Evolutionary conservation across 768 basidiomycete genomes (phyloP), one percentile per base, ranked within the genome.

Genomic region (Mycena capillaripes): DNA sequence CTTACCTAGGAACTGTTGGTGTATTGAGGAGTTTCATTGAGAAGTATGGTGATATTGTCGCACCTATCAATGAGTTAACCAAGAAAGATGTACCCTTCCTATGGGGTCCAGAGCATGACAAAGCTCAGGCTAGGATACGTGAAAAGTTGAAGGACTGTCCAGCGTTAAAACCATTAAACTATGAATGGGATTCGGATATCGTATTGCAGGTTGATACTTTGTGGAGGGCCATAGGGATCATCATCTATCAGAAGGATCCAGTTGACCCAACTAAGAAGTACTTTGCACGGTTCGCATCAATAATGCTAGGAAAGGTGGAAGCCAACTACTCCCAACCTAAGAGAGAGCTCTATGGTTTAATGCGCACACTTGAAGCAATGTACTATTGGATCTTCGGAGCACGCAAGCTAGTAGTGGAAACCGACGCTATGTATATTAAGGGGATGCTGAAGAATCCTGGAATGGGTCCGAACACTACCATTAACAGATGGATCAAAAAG

Each of bases 291-390:
- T 42, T 42, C 17, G 42, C 34, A 12, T 87, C 83, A 0, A 83
- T 87, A 0, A 73, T 80, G 0, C 76, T 86, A 21, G 84, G 83
- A 29, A 79, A 80, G 0, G 25, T 78, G 1, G 81, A 85, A 72
- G 57, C 76, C 1, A 30, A 76, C 0, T 84, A 79, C 62, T 84
- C 82, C 0, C 84, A 85, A 56, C 77, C 83, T 0, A 87, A 88
- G 50, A 23, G 80, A 0, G 84, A 87, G 70, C 65, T 86, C 0
- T 86, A 79, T 59, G 82, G 86, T 0, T 42, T 86, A 0, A 82
- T 73, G 25, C 58, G 70, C 17, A 78, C 78, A 0, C 40, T 82
- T 0, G 55, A 74, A 17, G 73, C 60, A 0, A 53, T 66, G 32
- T 40, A 70, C 12, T 67, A 75, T 11, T 75, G 64, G 63, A 29